Percentiles rank a stretch among this genome's conserved stretches.
These are phyloP conservation scores for Septoria petroselini DNA, from an alignment of 2,329 filamentous ascomycete genomes.

Conservation along the genomic window DNA sequence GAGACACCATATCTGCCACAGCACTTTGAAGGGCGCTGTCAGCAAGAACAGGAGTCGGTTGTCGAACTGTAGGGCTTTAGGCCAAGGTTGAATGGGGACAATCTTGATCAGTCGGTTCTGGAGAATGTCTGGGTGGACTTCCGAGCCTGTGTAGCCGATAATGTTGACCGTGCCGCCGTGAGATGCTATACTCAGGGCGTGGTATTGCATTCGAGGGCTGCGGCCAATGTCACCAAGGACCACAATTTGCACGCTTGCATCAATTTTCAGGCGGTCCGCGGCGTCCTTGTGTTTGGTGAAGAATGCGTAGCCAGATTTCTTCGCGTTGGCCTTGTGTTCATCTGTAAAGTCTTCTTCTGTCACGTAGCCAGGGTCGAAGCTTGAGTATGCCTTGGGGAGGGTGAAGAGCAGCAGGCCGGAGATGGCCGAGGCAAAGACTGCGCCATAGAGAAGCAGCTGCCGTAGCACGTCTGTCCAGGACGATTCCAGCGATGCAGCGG, in stretches of 20 bases:
- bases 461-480: conserved; percentile 31
- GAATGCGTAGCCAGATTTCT: conserved; percentile 35
- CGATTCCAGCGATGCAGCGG: too few relatives aligned
- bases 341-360: conserved; percentile 33
- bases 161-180: conserved; percentile 77
- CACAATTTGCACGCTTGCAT: conserved; percentile 69
- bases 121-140: conserved; percentile 73
- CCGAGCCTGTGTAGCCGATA: conserved; percentile 84
- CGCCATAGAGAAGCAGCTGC: conserved; percentile 42
- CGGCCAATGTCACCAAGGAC: conserved; percentile 93
- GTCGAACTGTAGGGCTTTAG: conserved; percentile 62
- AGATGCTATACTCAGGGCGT: conserved; percentile 85
- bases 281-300: conserved; percentile 29
- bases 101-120: conserved; percentile 67
- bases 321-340: conserved; percentile 25
- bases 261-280: conserved; percentile 34
- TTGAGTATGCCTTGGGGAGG: conserved; percentile 53
- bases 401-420: conserved; percentile 50
- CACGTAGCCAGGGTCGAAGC: conserved; percentile 34
- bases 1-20: conserved; percentile 74
- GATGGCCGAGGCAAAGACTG: conserved; percentile 47
- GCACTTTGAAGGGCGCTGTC: conserved; percentile 76
- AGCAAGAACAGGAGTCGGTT: conserved; percentile 73
- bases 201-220: conserved; percentile 97
- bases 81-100: conserved; percentile 66